phyloP scores from a whole-genome alignment of 768 basidiomycete genomes.

The Amanita thiersii region DNA sequence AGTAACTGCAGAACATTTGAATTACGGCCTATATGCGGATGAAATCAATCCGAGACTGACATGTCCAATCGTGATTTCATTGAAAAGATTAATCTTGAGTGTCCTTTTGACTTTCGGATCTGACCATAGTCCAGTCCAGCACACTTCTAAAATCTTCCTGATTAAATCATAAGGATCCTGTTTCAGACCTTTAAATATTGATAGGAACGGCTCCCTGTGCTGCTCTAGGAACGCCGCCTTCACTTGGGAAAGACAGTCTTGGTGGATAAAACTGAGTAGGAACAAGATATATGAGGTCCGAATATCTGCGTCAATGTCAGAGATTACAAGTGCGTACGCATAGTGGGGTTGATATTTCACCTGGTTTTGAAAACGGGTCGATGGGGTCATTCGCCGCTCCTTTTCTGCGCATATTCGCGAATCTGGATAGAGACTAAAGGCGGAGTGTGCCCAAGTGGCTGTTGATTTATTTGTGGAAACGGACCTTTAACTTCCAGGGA shows the following conservation, averaged over 20 bases:
- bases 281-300: conserved; percentile 69
- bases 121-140: conserved; percentile 72
- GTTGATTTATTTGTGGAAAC: conserved; percentile 4
- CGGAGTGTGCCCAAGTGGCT: conserved; percentile 5
- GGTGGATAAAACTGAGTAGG: conserved; percentile 63
- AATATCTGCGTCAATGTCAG: conserved; percentile 46
- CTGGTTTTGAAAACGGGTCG: conserved; percentile 46
- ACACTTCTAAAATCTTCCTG: conserved; percentile 59
- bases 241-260: conserved; percentile 34
- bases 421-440: conserved; percentile 60
- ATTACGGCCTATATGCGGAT: background rate
- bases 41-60: conserved; percentile 26
- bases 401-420: conserved; percentile 66
- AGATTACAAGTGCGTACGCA: no score
- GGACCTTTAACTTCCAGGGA: conserved; percentile 73
- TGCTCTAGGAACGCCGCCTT: conserved; percentile 68
- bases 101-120: conserved; percentile 68
- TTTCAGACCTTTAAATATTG: conserved; percentile 63
- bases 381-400: conserved; percentile 28
- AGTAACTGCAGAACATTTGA: conserved; percentile 36
- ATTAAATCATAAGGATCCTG: conserved; percentile 60
- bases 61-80: conserved; percentile 53
- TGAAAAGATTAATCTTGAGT: conserved; percentile 65
- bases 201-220: conserved; percentile 53
- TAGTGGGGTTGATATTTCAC: conserved; percentile 23